A percentile compares a stretch with the other conserved stretches of the same genome.
Evolutionary conservation across 1,284 basidiomycete species (phyloP).

Genomic region (Cystobasidium pallidum): DNA sequence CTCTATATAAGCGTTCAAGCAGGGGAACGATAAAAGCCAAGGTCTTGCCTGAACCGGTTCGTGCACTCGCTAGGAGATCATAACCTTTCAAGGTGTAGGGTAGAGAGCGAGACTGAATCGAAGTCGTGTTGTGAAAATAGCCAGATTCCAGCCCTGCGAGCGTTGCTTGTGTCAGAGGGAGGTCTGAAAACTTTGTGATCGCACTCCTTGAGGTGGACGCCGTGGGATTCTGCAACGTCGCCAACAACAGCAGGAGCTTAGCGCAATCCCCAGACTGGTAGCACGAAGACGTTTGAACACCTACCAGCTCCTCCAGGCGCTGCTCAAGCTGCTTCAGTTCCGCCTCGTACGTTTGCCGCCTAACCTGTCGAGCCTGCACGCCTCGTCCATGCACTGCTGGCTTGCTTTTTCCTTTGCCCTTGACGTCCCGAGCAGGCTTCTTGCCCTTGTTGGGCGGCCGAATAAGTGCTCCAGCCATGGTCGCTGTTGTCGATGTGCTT

Average conservation of each 20-base stretch:
- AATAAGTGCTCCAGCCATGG: constrained; percentile 6
- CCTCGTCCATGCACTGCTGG: constrained; percentile 27
- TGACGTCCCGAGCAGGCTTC: constrained; percentile 15
- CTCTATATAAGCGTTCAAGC: constrained; percentile 72
- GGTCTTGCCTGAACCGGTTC: constrained; percentile 82
- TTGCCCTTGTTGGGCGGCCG: constrained; percentile 26
- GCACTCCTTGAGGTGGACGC: constrained; percentile 21
- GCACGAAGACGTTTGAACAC: constrained; percentile 33
- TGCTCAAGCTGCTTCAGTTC: constrained; percentile 56
- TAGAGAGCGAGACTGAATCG: constrained; percentile 71
- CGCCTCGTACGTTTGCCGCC: constrained; percentile 50
- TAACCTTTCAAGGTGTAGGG: constrained; percentile 64
- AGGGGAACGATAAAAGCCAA: constrained; percentile 78
- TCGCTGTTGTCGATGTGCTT: not conserved
- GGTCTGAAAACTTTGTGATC: constrained; percentile 56
- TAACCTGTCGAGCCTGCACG: constrained; percentile 22
- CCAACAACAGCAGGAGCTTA: constrained; percentile 31
- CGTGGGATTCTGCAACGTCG: not conserved
- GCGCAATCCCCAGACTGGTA: constrained; percentile 33
- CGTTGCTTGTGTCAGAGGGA: constrained; percentile 54
- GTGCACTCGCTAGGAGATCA: constrained; percentile 75
- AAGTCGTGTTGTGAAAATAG: constrained; percentile 83
- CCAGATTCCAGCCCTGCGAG: constrained; percentile 75
- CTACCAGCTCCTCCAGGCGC: constrained; percentile 55
- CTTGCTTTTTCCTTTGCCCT: constrained; percentile 21